A percentile compares a stretch with the other conserved stretches of the same genome.
These are phyloP conservation scores for Claviceps sp. DNA, from an alignment of 2,329 filamentous ascomycete genomes.

Conservation along the genomic window DNA sequence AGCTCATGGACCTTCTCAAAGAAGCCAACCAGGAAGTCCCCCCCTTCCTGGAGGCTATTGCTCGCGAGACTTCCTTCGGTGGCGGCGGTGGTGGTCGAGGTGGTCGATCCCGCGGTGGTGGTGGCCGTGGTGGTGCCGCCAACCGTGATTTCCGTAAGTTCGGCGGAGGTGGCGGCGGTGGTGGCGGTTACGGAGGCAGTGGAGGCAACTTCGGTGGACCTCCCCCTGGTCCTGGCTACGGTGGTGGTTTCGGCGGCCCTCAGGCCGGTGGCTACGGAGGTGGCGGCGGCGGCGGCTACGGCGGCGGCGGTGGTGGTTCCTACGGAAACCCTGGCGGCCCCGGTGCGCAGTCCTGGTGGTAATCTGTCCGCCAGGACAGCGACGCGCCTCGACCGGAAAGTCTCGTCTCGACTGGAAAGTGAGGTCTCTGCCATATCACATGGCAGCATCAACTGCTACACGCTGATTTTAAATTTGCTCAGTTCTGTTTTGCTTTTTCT, in stretches of 20 bases:
- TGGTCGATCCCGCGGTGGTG: constrained; percentile 32
- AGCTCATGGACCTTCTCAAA: constrained; percentile 94
- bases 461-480: constrained; percentile 3
- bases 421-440: neutral
- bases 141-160: constrained; percentile 87
- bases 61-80: constrained; percentile 80
- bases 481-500: constrained; percentile 4
- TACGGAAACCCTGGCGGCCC: constrained; percentile 58
- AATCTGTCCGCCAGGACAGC: constrained; percentile 3
- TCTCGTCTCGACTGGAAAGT: neutral
- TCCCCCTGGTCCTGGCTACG: constrained; percentile 22
- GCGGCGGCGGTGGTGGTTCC: constrained; percentile 25
- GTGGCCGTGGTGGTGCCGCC: constrained; percentile 54
- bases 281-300: constrained; percentile 28
- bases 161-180: constrained; percentile 39
- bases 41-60: constrained; percentile 89
- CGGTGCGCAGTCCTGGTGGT: constrained; percentile 57
- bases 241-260: constrained; percentile 21
- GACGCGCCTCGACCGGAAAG: neutral
- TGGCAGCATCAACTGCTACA: constrained; percentile 6
- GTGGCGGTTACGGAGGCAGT: constrained; percentile 27
- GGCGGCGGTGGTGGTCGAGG: constrained; percentile 45
- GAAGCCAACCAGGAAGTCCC: constrained; percentile 97
- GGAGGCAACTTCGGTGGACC: constrained; percentile 20
- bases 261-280: constrained; percentile 26